phyloP scores from a whole-genome alignment of 805 yeast genomes.

The Candida coquimbonensis region DNA sequence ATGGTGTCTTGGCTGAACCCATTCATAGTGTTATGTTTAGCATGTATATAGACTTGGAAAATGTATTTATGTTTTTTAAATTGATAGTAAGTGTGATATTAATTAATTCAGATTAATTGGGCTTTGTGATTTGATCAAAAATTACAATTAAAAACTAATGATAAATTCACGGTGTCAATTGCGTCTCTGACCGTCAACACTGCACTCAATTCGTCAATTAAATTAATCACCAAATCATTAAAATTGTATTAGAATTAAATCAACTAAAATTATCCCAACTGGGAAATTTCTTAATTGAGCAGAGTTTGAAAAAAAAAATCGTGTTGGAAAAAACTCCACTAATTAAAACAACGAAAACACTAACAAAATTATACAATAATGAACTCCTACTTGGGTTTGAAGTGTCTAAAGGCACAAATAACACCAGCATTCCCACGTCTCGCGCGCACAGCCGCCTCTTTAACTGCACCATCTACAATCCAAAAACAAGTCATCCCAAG shows the following conservation, averaged over 20 bases:
- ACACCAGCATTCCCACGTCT: constrained; percentile 19
- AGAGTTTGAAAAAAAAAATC: background rate
- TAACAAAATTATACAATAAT: background rate
- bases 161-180: no score
- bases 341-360: background rate
- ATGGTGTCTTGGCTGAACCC: no score
- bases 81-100: no score
- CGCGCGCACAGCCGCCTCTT: constrained; percentile 28
- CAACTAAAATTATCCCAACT: background rate
- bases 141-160: no score
- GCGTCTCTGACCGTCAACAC: no score
- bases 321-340: background rate
- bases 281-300: background rate
- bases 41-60: constrained; percentile 1
- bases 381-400: constrained; percentile 11
- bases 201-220: no score
- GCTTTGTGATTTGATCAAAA: no score
- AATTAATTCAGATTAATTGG: no score
- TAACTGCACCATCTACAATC: constrained; percentile 30
- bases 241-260: background rate
- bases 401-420: constrained; percentile 10
- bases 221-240: no score
- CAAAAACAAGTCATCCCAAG: constrained; percentile 31
- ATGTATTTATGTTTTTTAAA: background rate
- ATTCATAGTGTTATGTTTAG: background rate